These are phyloP conservation scores for Alternaria panax DNA, from an alignment of 2,329 filamentous ascomycete genomes.

Conservation along the genomic window DNA sequence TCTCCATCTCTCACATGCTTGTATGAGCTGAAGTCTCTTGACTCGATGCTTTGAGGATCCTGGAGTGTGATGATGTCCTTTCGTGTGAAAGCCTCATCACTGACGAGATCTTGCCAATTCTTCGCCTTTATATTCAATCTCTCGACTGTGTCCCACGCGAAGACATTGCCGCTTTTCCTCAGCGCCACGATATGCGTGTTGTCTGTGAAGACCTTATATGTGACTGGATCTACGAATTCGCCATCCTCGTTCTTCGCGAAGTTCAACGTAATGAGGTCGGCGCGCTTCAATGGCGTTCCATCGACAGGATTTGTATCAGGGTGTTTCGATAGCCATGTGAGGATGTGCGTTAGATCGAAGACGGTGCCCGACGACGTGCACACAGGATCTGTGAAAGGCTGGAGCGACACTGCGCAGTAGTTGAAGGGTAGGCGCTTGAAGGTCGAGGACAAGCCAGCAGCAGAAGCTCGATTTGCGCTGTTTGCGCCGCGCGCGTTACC, in stretches of 20 bases:
- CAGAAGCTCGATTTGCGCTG: constrained; percentile 61
- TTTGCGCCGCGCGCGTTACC: constrained; percentile 79
- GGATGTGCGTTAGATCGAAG: constrained; percentile 94
- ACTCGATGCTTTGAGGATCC: constrained; percentile 88
- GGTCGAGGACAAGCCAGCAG: constrained; percentile 60
- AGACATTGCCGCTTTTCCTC: constrained; percentile 88
- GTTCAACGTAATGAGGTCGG: constrained; percentile 87
- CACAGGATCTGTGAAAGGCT: constrained; percentile 93
- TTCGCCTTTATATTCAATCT: constrained; percentile 96
- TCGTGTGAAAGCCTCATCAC: constrained; percentile 83
- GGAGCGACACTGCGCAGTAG: constrained; percentile 94
- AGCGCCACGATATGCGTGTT: constrained; percentile 97
- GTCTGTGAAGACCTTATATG: constrained; percentile 96
- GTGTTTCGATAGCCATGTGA: constrained; percentile 93
- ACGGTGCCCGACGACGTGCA: constrained; percentile 88
- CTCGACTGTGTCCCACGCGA: constrained; percentile 94
- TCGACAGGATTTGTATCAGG: constrained; percentile 91
- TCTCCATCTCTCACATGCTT: constrained; percentile 88
- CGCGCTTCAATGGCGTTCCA: constrained; percentile 77
- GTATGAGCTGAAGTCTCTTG: constrained; percentile 84
- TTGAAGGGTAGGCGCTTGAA: constrained; percentile 96
- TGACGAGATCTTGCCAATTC: constrained; percentile 90
- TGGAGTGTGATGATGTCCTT: constrained; percentile 96
- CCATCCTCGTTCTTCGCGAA: constrained; percentile 91
- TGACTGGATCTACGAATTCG: constrained; percentile 94